phyloP scores from a whole-genome alignment of 2,329 filamentous ascomycete genomes.

The Chaetomium sp. region DNA sequence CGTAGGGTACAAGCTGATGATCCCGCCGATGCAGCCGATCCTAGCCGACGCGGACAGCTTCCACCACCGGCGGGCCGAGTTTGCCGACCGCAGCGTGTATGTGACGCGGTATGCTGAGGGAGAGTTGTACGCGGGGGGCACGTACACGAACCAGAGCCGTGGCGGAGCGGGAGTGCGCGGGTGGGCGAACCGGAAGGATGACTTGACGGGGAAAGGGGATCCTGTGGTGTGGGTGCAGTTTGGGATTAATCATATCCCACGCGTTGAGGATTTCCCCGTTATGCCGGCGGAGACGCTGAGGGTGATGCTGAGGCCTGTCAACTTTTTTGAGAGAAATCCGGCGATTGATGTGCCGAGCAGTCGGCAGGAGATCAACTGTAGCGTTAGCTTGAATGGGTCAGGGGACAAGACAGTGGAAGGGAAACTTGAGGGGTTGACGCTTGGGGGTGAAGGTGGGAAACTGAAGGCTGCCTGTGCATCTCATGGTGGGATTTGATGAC shows the following conservation, averaged over 20 bases:
- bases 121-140: conserved; percentile 33
- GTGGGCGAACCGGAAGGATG: conserved; percentile 35
- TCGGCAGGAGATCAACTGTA: conserved; percentile 37
- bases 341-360: conserved; percentile 44
- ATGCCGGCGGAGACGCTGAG: conserved; percentile 56
- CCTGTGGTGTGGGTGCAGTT: conserved; percentile 48
- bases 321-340: conserved; percentile 48
- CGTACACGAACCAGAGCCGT: conserved; percentile 37
- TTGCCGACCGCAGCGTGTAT: conserved; percentile 32
- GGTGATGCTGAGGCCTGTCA: conserved; percentile 43
- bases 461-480: conserved; percentile 8
- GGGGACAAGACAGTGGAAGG: background rate
- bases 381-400: conserved; percentile 25
- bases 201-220: conserved; percentile 37
- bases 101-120: conserved; percentile 32
- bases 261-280: conserved; percentile 61
- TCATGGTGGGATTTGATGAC: conserved; percentile 3
- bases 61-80: conserved; percentile 32
- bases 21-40: conserved; percentile 52
- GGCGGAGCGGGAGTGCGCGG: conserved; percentile 29
- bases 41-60: conserved; percentile 38
- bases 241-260: conserved; percentile 53
- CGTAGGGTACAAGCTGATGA: conserved; percentile 50
- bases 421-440: conserved; percentile 3
- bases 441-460: conserved; percentile 12